These are phyloP conservation scores for Torulaspora globosa DNA, from an alignment of 1,139 yeast genomes.

Conservation along the genomic window DNA sequence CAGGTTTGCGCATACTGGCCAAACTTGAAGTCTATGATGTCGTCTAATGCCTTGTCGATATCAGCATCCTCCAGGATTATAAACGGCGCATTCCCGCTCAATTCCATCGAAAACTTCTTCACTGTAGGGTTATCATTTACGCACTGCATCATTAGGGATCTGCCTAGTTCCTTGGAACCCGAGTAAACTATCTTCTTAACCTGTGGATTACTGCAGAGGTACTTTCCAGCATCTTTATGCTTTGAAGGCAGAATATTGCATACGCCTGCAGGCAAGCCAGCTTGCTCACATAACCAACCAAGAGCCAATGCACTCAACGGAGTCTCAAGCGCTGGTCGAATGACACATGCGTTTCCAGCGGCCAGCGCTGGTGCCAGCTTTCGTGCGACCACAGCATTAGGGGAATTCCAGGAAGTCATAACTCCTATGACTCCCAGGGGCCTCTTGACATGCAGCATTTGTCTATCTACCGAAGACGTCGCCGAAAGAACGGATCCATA, in stretches of 20 bases:
- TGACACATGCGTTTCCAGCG: constrained; percentile 60
- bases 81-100: constrained; percentile 53
- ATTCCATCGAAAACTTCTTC: constrained; percentile 49
- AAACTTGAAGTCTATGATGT: constrained; percentile 46
- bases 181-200: constrained; percentile 48
- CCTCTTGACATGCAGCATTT: constrained; percentile 47
- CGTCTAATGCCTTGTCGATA: constrained; percentile 46
- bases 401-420: constrained; percentile 70
- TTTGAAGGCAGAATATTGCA: constrained; percentile 56
- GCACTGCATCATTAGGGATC: constrained; percentile 44
- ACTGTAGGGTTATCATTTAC: constrained; percentile 41
- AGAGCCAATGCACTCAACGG: constrained; percentile 58
- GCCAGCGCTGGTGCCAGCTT: constrained; percentile 63
- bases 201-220: constrained; percentile 16
- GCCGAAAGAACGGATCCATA: constrained; percentile 38
- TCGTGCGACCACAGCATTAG: constrained; percentile 62
- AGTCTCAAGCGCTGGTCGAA: constrained; percentile 61
- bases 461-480: constrained; percentile 16
- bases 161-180: constrained; percentile 50
- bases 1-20: constrained; percentile 54
- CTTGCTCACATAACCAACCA: constrained; percentile 51
- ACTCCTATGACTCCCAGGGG: constrained; percentile 64
- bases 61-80: constrained; percentile 49
- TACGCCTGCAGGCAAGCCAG: constrained; percentile 63
- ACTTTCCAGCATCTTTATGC: constrained; percentile 50